A percentile compares a stretch with the other conserved stretches of the same genome.
phyloP scores from a whole-genome alignment of 768 basidiomycete genomes.

The Boletus subcaerulescens region DNA sequence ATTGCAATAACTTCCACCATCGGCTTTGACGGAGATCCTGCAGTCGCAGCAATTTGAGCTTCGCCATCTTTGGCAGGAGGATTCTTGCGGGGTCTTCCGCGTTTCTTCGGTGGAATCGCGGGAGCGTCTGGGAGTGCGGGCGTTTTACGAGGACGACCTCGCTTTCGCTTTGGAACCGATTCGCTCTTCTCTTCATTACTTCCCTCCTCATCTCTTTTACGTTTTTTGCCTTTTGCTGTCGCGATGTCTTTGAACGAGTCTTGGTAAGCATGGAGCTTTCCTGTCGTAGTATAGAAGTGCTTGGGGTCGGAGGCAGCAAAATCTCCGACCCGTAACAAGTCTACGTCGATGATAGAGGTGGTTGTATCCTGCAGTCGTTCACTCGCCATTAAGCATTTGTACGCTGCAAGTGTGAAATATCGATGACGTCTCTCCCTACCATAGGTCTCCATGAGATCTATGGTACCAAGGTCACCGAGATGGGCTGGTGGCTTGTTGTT shows the following conservation, averaged over 20 bases:
- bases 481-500: constrained; percentile 64
- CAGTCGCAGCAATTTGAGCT: not conserved
- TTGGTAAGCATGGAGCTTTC: constrained; percentile 43
- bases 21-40: constrained; percentile 4
- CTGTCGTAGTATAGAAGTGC: constrained; percentile 54
- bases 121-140: constrained; percentile 6
- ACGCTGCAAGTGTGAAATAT: constrained; percentile 75
- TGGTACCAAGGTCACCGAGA: constrained; percentile 67
- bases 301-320: constrained; percentile 45
- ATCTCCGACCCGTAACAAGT: constrained; percentile 50
- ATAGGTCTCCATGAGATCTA: constrained; percentile 72
- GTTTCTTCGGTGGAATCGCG: constrained; percentile 29
- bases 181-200: constrained; percentile 19
- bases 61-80: constrained; percentile 1
- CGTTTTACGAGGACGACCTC: constrained; percentile 54
- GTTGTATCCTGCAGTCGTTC: constrained; percentile 61
- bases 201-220: constrained; percentile 28
- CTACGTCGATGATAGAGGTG: constrained; percentile 42
- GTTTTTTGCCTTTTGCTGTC: constrained; percentile 26
- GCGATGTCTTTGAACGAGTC: constrained; percentile 44
- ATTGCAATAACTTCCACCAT: not conserved
- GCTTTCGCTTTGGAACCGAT: constrained; percentile 38
- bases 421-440: constrained; percentile 86
- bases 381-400: constrained; percentile 55
- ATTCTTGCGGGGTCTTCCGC: constrained; percentile 35